These are phyloP conservation scores for Malbranchea zuffiana DNA, from an alignment of 2,329 filamentous ascomycete species.

Conservation along the genomic window DNA sequence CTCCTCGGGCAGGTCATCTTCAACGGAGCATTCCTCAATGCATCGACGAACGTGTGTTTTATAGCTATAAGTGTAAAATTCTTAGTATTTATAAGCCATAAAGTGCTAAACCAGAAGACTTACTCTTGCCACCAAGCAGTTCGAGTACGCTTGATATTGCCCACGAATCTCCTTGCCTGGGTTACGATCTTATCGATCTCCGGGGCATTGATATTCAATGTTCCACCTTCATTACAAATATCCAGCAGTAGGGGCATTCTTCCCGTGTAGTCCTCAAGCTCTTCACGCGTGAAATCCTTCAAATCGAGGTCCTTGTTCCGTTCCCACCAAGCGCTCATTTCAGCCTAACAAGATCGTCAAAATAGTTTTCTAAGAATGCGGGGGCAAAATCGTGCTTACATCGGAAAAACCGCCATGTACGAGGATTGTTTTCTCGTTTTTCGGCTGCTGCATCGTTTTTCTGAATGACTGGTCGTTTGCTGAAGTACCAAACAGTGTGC, in stretches of 20 bases:
- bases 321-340: constrained; percentile 2
- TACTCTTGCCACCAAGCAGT: no score
- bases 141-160: no score
- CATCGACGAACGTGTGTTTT: neutral
- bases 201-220: neutral
- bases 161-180: no score
- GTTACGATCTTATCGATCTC: no score
- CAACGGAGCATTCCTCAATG: neutral
- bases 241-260: neutral
- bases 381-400: neutral
- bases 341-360: neutral
- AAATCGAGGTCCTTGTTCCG: neutral
- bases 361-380: no score
- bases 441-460: neutral
- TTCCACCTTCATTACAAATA: neutral
- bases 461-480: neutral
- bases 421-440: constrained; percentile 1
- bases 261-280: neutral
- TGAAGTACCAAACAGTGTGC: neutral
- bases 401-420: constrained; percentile 1
- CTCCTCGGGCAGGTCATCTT: neutral
- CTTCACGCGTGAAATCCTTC: neutral
- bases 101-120: no score
- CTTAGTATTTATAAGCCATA: no score
- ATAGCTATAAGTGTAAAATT: no score